These are phyloP conservation scores for Penicillium paxilli DNA, from an alignment of 495 filamentous ascomycete species.

Conservation along the genomic window DNA sequence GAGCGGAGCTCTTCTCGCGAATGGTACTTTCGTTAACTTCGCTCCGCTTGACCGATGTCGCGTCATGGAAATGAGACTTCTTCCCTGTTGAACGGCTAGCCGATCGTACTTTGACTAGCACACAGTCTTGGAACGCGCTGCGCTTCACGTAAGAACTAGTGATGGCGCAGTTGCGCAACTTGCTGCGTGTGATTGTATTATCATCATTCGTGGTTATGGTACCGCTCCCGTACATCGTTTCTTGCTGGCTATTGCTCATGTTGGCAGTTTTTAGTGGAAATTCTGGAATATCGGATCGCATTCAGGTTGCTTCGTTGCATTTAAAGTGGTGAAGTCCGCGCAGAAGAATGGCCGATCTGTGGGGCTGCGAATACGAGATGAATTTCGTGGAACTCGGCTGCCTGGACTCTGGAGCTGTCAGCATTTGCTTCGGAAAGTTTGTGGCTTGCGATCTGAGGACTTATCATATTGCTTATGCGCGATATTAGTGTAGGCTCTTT, in stretches of 20 bases:
- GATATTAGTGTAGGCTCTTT: too few species aligned
- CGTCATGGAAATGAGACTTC: conserved; percentile 14
- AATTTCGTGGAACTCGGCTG: background rate
- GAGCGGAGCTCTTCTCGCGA: conserved; percentile 9
- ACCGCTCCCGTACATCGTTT: background rate
- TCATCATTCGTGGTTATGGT: background rate
- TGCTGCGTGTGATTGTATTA: conserved; percentile 21
- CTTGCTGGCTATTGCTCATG: background rate
- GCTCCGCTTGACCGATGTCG: conserved; percentile 17
- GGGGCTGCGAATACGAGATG: background rate
- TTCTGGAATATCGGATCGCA: background rate
- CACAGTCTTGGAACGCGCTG: conserved; percentile 17
- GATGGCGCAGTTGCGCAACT: conserved; percentile 20
- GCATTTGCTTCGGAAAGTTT: too few species aligned
- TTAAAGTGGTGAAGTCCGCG: too few species aligned
- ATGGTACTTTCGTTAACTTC: conserved; percentile 22
- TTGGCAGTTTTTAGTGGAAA: background rate
- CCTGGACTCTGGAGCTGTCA: background rate
- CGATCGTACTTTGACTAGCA: conserved; percentile 11
- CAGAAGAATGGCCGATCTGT: too few species aligned
- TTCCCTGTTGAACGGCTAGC: conserved; percentile 9
- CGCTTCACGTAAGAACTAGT: conserved; percentile 13
- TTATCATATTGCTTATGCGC: too few species aligned
- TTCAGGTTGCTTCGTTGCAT: too few species aligned
- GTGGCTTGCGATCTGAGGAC: too few species aligned